phyloP scores from a whole-genome alignment of 2,329 filamentous ascomycete species.

The Gaeumannomyces sp. region DNA sequence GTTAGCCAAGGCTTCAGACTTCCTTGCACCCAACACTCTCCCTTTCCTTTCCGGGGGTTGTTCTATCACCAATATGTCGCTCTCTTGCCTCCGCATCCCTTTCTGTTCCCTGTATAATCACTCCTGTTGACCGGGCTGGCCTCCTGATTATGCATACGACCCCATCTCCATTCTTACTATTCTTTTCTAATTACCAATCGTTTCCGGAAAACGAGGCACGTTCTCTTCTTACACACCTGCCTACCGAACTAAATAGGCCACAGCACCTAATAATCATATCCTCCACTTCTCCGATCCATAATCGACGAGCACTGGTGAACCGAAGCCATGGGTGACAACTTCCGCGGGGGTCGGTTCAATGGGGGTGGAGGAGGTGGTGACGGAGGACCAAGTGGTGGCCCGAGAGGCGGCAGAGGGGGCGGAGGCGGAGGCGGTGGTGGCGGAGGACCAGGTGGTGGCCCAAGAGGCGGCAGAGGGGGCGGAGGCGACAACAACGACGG shows the following conservation, averaged over 20 bases:
- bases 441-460: background rate
- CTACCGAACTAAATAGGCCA: too few relatives aligned
- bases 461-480: background rate
- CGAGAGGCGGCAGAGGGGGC: background rate
- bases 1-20: too few relatives aligned
- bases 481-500: background rate
- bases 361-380: background rate
- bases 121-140: slow-evolving; percentile 1
- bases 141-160: too few relatives aligned
- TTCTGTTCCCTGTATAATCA: background rate
- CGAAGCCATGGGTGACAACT: background rate
- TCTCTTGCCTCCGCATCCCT: background rate
- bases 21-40: too few relatives aligned
- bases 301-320: too few relatives aligned
- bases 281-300: too few relatives aligned
- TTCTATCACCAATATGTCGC: background rate
- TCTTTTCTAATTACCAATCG: background rate
- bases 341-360: background rate
- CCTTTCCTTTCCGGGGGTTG: background rate
- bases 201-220: slow-evolving; percentile 1
- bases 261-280: too few relatives aligned
- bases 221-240: too few relatives aligned
- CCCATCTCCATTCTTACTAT: too few relatives aligned
- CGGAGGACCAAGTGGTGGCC: background rate
- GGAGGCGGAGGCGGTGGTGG: background rate